Evolutionary conservation across 2,329 filamentous ascomycete genomes (phyloP).

Genomic region (Dactylonectria macrodidyma): DNA sequence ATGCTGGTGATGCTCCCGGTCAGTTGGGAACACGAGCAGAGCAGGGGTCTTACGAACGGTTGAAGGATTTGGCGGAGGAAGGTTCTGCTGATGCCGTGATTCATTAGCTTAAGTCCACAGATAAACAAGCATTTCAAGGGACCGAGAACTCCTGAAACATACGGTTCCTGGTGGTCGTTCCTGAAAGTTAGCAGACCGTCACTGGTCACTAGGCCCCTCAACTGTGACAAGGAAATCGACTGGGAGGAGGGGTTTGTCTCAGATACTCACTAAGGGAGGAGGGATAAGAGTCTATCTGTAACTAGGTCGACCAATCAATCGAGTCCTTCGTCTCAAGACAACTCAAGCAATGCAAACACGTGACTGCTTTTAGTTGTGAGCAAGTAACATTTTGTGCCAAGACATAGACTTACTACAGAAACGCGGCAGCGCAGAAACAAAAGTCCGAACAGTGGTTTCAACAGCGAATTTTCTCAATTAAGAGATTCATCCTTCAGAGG

Average conservation of each 20-base stretch:
- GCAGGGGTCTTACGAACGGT: too few relatives aligned
- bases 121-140: background rate
- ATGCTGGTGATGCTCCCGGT: background rate
- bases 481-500: background rate
- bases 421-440: background rate
- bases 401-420: background rate
- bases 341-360: too few relatives aligned
- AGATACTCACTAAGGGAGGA: background rate
- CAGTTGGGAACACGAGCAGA: too few relatives aligned
- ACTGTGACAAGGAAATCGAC: background rate
- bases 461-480: background rate
- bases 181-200: background rate
- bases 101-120: background rate
- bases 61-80: too few relatives aligned
- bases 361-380: constrained; percentile 1
- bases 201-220: background rate
- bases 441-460: too few relatives aligned
- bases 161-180: background rate
- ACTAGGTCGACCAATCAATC: too few relatives aligned
- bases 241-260: background rate
- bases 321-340: too few relatives aligned
- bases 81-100: background rate
- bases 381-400: background rate
- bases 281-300: too few relatives aligned
- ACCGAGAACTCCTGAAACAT: background rate